These are phyloP conservation scores for Ustulina deusta DNA, from an alignment of 2,329 filamentous ascomycete genomes.

Conservation along the genomic window DNA sequence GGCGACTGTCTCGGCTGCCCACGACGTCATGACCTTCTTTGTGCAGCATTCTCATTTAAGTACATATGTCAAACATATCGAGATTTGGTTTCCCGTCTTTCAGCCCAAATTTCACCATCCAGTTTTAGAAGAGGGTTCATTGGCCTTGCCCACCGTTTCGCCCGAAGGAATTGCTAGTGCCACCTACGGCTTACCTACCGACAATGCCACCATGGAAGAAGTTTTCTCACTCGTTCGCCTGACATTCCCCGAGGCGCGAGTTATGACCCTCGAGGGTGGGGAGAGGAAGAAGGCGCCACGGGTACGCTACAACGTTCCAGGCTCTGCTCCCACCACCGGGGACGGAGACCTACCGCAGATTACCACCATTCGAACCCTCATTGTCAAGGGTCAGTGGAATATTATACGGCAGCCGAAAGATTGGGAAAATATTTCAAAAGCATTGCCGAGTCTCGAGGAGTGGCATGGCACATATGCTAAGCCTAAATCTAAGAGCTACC, in stretches of 20 bases:
- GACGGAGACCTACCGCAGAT: constrained; percentile 60
- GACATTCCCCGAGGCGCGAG: constrained; percentile 70
- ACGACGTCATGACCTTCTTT: constrained; percentile 72
- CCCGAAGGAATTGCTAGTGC: constrained; percentile 68
- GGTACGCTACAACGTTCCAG: constrained; percentile 65
- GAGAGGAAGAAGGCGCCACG: constrained; percentile 80
- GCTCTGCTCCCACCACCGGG: constrained; percentile 44
- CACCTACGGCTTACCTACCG: constrained; percentile 68
- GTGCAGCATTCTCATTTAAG: constrained; percentile 68
- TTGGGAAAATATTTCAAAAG: constrained; percentile 70
- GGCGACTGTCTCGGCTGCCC: constrained; percentile 72
- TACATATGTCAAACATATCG: constrained; percentile 75
- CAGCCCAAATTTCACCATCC: constrained; percentile 65
- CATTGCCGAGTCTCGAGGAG: constrained; percentile 73
- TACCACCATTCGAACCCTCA: constrained; percentile 71
- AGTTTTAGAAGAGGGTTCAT: constrained; percentile 56
- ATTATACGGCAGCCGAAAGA: constrained; percentile 73
- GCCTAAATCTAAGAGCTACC: constrained; percentile 79
- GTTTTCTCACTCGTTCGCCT: constrained; percentile 73
- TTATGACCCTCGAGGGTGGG: constrained; percentile 81
- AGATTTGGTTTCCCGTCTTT: constrained; percentile 83
- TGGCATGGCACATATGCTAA: constrained; percentile 76
- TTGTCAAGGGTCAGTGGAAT: constrained; percentile 83
- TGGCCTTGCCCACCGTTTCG: constrained; percentile 64
- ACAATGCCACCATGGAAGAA: constrained; percentile 78